Percentiles rank a stretch among this genome's conserved stretches.
These are phyloP conservation scores for Ascodesmis nigricans DNA, from an alignment of 495 filamentous ascomycete genomes.

Conservation along the genomic window DNA sequence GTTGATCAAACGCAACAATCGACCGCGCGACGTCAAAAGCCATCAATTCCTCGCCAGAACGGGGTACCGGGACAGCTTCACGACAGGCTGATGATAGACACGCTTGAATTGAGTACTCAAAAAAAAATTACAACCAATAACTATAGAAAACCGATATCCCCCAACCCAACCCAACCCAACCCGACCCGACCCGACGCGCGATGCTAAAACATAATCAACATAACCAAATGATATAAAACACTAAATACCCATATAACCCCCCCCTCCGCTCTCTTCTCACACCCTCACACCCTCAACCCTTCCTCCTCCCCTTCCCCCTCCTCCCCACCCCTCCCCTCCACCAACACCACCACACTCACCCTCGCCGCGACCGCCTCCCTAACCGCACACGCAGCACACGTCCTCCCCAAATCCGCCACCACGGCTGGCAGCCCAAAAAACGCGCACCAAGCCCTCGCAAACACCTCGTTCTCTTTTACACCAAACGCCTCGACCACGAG, in stretches of 20 bases:
- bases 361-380: constrained; percentile 49
- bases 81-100: constrained; percentile 42
- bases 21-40: too few relatives aligned
- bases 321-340: constrained; percentile 28
- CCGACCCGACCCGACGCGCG: too few relatives aligned
- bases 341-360: constrained; percentile 44
- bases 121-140: neutral
- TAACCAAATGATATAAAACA: constrained; percentile 45
- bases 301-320: constrained; percentile 24
- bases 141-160: constrained; percentile 12
- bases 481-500: constrained; percentile 50
- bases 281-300: constrained; percentile 22
- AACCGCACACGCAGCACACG: constrained; percentile 52
- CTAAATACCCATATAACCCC: constrained; percentile 13
- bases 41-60: constrained; percentile 47
- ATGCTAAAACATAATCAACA: constrained; percentile 25
- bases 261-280: constrained; percentile 12
- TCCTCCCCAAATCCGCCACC: constrained; percentile 40
- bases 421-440: constrained; percentile 46
- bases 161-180: too few relatives aligned
- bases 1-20: too few relatives aligned
- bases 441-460: constrained; percentile 49
- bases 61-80: constrained; percentile 48
- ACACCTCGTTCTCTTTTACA: constrained; percentile 47
- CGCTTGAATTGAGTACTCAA: constrained; percentile 30